Base-by-base conservation (phyloP, 192 early-diverging fungal species). In the Diversispora epigaea region DNA sequence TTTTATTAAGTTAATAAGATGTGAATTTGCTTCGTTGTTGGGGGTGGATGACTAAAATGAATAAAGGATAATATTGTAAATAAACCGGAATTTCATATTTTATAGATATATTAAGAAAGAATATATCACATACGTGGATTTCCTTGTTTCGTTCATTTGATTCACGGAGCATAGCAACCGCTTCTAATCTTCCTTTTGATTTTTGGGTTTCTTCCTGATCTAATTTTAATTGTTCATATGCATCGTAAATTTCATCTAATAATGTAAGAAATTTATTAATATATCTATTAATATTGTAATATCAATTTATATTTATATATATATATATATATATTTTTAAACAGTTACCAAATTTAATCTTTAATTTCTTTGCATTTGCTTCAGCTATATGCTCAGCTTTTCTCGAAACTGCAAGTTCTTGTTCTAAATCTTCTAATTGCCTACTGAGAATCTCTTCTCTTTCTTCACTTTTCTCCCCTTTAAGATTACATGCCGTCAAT, bases 1-100 rank as follows among this genome's bases (percentile, higher is more conserved):
- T 73, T 86, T 88, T 58, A 88, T 88, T 8, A 86, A 57, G 3
- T 77, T 77, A 5, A 86, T 83, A 17, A 88, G 78, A 75, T 88
- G 84, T 47, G 82, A 73, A 39, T 78, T 83, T 5, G 82, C 79
- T 39, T 81, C 80, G 47, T 74, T 63, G 54, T 64, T 75, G 25
- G 62, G 22, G 21, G 19, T 11, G 11, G 62, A 64, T 6, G n/a
- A 64, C 71, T 73, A 58, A 54, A 8, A 4, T 47, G 14, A 50
- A 49, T 19, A 61, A 67, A 67, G 1, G 40, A 67, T 12, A 25
- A 49, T 11, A 10, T 47, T 47, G 3, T 46, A 44, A 66, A 19
- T 57, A n/a, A n/a, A 57, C 15, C 19, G 3, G 55, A 50, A 50
- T 50, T 14, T 12, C 14, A 14, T 12, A 50, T 32, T 32, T 32